A percentile compares a stretch with the other conserved stretches of the same genome.
phyloP scores from a whole-genome alignment of 129 eudicot species.

The Helianthus tuberosus region DNA sequence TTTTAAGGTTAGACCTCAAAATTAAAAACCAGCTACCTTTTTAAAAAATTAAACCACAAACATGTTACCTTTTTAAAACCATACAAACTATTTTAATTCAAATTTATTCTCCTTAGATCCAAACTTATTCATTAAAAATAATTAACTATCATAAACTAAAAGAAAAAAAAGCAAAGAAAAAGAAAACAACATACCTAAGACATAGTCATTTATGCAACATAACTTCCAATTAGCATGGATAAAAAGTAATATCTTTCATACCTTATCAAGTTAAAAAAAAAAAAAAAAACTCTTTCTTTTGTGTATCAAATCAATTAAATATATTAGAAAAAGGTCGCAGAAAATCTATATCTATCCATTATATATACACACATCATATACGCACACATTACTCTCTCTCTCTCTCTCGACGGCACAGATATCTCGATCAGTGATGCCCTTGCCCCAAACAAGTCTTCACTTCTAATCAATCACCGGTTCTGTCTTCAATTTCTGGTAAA shows the following conservation, averaged over 20 bases:
- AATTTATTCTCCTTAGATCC: no score
- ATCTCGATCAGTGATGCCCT: neutral
- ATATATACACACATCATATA: neutral
- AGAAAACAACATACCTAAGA: neutral
- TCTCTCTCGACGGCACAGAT: neutral
- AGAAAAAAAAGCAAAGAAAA: no score
- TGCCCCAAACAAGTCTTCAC: constrained; percentile 19
- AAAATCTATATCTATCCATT: no score
- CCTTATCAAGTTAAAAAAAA: neutral
- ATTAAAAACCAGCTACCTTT: no score
- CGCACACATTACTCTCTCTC: neutral
- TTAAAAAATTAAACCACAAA: no score
- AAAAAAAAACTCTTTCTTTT: neutral
- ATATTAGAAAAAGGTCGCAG: neutral
- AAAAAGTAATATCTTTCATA: neutral
- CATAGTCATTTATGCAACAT: neutral
- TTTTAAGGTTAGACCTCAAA: no score
- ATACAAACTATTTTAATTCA: no score
- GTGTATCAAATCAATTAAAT: neutral
- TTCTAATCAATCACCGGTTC: neutral
- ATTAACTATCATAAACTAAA: no score
- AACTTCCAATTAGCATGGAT: neutral
- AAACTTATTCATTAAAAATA: no score
- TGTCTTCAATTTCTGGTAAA: constrained; percentile 35
- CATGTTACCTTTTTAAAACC: no score